A percentile compares a stretch with the other conserved stretches of the same genome.
phyloP scores from a whole-genome alignment of 495 filamentous ascomycete species.

The Cladorrhinum samala region DNA sequence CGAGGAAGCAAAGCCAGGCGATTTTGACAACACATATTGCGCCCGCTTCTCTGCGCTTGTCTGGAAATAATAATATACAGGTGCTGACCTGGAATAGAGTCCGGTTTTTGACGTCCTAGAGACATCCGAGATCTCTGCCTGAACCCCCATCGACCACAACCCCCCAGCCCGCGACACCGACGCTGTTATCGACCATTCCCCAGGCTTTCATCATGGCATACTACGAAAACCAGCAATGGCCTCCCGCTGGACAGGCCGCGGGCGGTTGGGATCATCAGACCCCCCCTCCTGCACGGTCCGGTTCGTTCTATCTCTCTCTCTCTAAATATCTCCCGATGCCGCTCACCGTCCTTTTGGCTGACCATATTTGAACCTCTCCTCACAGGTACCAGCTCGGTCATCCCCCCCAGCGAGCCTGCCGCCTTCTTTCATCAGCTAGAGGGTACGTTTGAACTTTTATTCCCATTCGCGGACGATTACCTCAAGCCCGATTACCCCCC shows the following conservation, averaged over 20 bases:
- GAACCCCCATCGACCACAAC: too few relatives aligned
- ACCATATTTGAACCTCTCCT: conserved; percentile 24
- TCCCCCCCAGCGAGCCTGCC: conserved; percentile 67
- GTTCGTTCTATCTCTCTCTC: conserved; percentile 40
- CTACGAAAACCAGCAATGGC: conserved; percentile 72
- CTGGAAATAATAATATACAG: too few relatives aligned
- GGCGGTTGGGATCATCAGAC: conserved; percentile 70
- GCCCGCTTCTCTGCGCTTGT: too few relatives aligned
- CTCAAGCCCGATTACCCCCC: not conserved
- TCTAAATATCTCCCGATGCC: conserved; percentile 9
- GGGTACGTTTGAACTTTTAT: conserved; percentile 54
- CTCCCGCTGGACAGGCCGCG: conserved; percentile 52
- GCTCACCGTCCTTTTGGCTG: conserved; percentile 23
- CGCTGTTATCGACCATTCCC: not conserved
- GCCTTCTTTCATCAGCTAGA: conserved; percentile 90
- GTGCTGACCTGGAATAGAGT: too few relatives aligned
- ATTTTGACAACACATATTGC: too few relatives aligned
- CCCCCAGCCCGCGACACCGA: not conserved
- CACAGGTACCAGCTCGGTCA: conserved; percentile 68
- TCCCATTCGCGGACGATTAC: not conserved
- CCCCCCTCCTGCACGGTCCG: conserved; percentile 79
- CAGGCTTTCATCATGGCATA: conserved; percentile 68
- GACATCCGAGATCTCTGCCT: too few relatives aligned
- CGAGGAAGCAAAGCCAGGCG: not conserved
- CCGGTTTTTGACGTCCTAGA: too few relatives aligned